Evolutionary conservation across 768 basidiomycete genomes (phyloP), one percentile per base, ranked within the genome.

Genomic region (Lactarius hengduanensis): DNA sequence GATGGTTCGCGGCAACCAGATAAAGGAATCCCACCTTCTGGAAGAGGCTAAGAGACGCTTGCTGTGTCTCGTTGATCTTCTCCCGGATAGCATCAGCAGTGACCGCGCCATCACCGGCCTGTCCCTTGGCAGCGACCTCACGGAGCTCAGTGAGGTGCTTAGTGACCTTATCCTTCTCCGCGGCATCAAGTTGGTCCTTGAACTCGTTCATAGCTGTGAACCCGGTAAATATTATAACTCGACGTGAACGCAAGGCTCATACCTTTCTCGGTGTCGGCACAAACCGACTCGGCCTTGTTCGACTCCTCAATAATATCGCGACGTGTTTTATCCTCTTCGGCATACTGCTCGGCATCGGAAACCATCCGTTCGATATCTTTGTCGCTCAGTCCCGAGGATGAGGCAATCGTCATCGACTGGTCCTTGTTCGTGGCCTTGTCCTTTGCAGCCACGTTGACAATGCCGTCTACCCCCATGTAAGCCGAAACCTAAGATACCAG

Each of bases 361-460:
- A 99, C 89, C 97, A 99, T 99, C 74, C 87, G 87, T 81, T 97
- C 94, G 67, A 98, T 98, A 73, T 99, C 96, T 80, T 90, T 91
- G 80, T 98, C 95, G 69, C 84, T 91, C 61, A 99, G 87, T 75
- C 97, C 96, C 3, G 96, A 98, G 13, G 94, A 97, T 4, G 96
- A 97, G 4, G 96, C 94, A 69, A 98, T 96, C 57, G 97, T 98
- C 92, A 94, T 94, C 0, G 92, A 94, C 74, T 94, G 92, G 73
- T 94, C 91, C 83, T 94, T 94, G 77, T 74, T 78, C 15, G 92
- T 94, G 2, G 92, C 92, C 82, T 94, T 93, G 80, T 93, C 91
- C 86, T 96, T 94, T 59, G 97, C 97, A 13, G 86, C 88, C 66
- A 98, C 97, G 76, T 98, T 94, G 73, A 99, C 96, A 71, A 99